Percentiles rank a stretch among this genome's conserved stretches.
These are phyloP conservation scores for Aphanomyces astaci DNA, from an alignment of 352 stramenopile genomes.

Conservation along the genomic window DNA sequence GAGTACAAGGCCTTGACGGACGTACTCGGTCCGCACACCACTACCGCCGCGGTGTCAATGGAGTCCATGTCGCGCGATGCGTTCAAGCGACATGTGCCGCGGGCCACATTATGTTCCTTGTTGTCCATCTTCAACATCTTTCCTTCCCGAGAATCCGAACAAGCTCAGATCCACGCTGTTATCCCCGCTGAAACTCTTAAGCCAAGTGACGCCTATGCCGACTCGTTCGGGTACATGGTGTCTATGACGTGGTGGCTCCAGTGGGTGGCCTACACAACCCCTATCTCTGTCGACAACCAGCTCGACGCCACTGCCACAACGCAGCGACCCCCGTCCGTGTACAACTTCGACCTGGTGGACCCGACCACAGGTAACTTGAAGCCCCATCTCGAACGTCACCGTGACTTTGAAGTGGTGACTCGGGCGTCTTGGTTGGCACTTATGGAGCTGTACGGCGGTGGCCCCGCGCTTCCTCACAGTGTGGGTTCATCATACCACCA, in stretches of 20 bases:
- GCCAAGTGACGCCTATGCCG: too few species aligned
- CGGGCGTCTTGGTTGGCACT: not conserved
- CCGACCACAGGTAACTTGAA: not conserved
- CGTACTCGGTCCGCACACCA: not conserved
- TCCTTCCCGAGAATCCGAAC: not conserved
- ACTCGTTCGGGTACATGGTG: not conserved
- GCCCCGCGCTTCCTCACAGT: not conserved
- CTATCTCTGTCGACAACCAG: not conserved
- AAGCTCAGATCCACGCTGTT: not conserved
- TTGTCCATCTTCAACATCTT: conserved; percentile 8
- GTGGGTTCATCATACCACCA: not conserved
- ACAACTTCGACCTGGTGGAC: conserved; percentile 7
- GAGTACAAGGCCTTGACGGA: not conserved
- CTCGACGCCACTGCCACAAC: not conserved
- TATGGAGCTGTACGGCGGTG: conserved; percentile 3
- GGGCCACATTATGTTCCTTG: not conserved
- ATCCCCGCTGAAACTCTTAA: too few species aligned
- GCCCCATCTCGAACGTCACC: not conserved
- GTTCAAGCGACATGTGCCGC: not conserved
- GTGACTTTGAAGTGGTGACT: conserved; percentile 5
- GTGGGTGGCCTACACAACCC: not conserved
- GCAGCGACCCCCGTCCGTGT: not conserved
- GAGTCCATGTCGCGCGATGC: not conserved
- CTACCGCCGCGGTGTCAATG: not conserved
- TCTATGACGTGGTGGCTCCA: not conserved